Evolutionary conservation across 345 rosid genomes (phyloP).

Genomic region (Ceriops zippeliana): DNA sequence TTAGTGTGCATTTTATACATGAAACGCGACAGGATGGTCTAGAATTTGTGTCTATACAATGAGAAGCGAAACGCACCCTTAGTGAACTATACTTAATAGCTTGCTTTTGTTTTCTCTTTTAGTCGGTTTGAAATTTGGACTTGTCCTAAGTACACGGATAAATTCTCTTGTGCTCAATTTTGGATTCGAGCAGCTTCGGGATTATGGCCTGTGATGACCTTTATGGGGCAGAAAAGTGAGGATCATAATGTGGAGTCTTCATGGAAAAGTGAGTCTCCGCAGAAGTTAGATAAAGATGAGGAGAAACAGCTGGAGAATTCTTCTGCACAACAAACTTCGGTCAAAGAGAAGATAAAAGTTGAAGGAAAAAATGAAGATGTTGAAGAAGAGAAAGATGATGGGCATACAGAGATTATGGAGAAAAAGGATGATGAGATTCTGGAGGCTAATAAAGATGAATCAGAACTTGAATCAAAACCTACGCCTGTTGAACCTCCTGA

Average conservation of each 20-base stretch:
- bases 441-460: conserved; percentile 39
- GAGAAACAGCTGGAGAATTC: conserved; percentile 26
- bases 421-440: conserved; percentile 28
- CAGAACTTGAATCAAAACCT: conserved; percentile 29
- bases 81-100: too few relatives aligned
- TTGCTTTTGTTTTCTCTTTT: too few relatives aligned
- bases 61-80: too few relatives aligned
- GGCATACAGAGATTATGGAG: conserved; percentile 30
- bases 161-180: background rate
- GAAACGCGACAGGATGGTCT: too few relatives aligned
- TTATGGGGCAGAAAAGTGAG: conserved; percentile 68
- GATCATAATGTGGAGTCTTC: conserved; percentile 39
- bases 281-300: conserved; percentile 30
- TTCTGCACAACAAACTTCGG: conserved; percentile 19
- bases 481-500: conserved; percentile 37
- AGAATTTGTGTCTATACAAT: too few relatives aligned
- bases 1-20: too few relatives aligned
- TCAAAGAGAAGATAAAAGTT: conserved; percentile 34
- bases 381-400: conserved; percentile 29
- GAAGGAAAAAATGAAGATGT: conserved; percentile 38
- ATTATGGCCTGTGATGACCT: conserved; percentile 75
- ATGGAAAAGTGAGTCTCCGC: conserved; percentile 35
- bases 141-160: too few relatives aligned
- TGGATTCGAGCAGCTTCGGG: conserved; percentile 43
- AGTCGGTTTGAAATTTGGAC: too few relatives aligned